phyloP scores from a whole-genome alignment of 371 early-diverging fungal genomes.

The Mucor indicus region DNA sequence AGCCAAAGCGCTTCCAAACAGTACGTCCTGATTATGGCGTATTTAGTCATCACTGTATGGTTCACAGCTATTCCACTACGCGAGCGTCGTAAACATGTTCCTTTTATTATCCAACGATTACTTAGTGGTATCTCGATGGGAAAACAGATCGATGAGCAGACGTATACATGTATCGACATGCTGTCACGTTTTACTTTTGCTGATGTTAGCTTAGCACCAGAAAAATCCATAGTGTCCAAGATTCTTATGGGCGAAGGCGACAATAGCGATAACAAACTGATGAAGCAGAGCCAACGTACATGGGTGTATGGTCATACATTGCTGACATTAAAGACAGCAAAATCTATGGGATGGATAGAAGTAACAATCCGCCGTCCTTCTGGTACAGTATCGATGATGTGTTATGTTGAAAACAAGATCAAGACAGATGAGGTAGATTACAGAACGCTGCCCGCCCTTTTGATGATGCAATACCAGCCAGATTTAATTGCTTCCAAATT shows the following conservation, averaged over 20 bases:
- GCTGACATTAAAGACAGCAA: constrained; percentile 68
- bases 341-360: constrained; percentile 73
- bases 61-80: constrained; percentile 73
- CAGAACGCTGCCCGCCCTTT: constrained; percentile 51
- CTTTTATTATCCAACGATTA: constrained; percentile 78
- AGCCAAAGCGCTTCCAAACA: constrained; percentile 57
- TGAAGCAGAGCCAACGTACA: constrained; percentile 47
- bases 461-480: constrained; percentile 62
- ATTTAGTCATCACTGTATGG: constrained; percentile 88
- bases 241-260: constrained; percentile 43
- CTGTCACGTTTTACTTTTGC: constrained; percentile 81
- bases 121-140: constrained; percentile 48
- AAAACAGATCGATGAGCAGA: constrained; percentile 68
- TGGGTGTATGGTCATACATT: constrained; percentile 89
- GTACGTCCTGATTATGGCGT: constrained; percentile 87
- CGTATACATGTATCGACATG: constrained; percentile 92
- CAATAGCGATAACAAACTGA: background rate
- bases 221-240: constrained; percentile 39
- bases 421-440: constrained; percentile 56
- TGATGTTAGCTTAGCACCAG: constrained; percentile 64
- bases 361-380: constrained; percentile 82
- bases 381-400: constrained; percentile 71
- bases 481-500: constrained; percentile 28
- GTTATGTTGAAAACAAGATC: constrained; percentile 74
- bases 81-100: constrained; percentile 78